Evolutionary conservation across 2,329 filamentous ascomycete species (phyloP).

Genomic region (Fusarium napiforme): DNA sequence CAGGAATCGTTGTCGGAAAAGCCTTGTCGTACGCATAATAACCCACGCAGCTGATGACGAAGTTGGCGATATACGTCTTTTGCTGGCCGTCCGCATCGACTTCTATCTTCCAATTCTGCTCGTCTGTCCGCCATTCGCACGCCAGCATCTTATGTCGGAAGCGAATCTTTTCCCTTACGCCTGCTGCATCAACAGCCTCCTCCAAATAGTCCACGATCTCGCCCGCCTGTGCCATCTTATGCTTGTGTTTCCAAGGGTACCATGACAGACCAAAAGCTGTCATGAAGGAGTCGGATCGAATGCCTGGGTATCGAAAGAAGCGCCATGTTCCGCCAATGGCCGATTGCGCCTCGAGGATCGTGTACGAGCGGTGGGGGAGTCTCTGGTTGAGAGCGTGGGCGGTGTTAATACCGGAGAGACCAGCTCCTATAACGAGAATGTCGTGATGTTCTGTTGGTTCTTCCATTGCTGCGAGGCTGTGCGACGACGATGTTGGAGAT

Average conservation of each 20-base stretch:
- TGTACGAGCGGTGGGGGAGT: slow-evolving; percentile 67
- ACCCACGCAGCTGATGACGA: slow-evolving; percentile 69
- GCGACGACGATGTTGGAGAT: not conserved
- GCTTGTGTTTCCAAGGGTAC: slow-evolving; percentile 72
- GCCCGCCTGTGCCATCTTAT: slow-evolving; percentile 62
- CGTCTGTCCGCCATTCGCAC: slow-evolving; percentile 64
- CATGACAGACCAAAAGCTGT: slow-evolving; percentile 74
- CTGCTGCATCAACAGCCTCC: slow-evolving; percentile 60
- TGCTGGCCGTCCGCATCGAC: slow-evolving; percentile 50
- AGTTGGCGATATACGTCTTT: slow-evolving; percentile 57
- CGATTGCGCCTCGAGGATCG: slow-evolving; percentile 74
- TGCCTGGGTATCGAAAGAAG: slow-evolving; percentile 80
- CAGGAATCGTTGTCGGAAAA: slow-evolving; percentile 70
- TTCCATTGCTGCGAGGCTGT: slow-evolving; percentile 23
- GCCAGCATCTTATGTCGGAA: slow-evolving; percentile 60
- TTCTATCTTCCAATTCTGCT: slow-evolving; percentile 66
- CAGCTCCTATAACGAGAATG: slow-evolving; percentile 75
- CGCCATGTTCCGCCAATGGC: slow-evolving; percentile 81
- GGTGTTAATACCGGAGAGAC: slow-evolving; percentile 79
- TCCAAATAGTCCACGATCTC: slow-evolving; percentile 66
- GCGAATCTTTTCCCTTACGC: slow-evolving; percentile 65
- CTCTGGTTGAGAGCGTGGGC: slow-evolving; percentile 72
- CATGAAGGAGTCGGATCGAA: slow-evolving; percentile 74
- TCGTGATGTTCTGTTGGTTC: slow-evolving; percentile 52
- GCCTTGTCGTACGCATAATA: slow-evolving; percentile 80